These are phyloP conservation scores for Talaromyces sp. DNA, from an alignment of 2,329 filamentous ascomycete genomes.

Conservation along the genomic window DNA sequence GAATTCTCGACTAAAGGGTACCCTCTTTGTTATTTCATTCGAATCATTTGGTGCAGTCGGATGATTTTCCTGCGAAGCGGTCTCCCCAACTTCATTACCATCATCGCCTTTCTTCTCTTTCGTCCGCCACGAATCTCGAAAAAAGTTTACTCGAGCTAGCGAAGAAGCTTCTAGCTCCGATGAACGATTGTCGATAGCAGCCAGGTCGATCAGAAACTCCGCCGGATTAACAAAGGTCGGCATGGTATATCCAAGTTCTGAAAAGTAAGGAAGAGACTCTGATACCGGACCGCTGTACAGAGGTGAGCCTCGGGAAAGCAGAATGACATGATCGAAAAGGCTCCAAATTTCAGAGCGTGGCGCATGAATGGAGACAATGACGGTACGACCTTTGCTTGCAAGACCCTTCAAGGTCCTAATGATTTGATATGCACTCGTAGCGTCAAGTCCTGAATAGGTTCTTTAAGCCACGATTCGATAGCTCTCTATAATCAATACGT, in stretches of 20 bases:
- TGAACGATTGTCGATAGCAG: slow-evolving; percentile 69
- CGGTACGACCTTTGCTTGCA: slow-evolving; percentile 64
- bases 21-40: slow-evolving; percentile 39
- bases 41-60: background rate
- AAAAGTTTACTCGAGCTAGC: slow-evolving; percentile 55
- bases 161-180: slow-evolving; percentile 62
- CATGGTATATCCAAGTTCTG: slow-evolving; percentile 56
- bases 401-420: slow-evolving; percentile 67
- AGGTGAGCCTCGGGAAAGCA: slow-evolving; percentile 64
- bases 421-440: slow-evolving; percentile 72
- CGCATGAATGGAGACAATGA: slow-evolving; percentile 73
- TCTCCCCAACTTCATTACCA: slow-evolving; percentile 3
- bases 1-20: slow-evolving; percentile 61
- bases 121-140: slow-evolving; percentile 59
- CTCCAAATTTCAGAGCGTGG: slow-evolving; percentile 77
- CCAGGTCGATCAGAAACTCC: slow-evolving; percentile 71
- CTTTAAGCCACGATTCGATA: background rate
- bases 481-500: slow-evolving; percentile 2
- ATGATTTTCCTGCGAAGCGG: background rate
- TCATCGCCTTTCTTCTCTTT: background rate
- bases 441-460: slow-evolving; percentile 54
- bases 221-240: slow-evolving; percentile 74
- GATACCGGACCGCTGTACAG: slow-evolving; percentile 63
- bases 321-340: slow-evolving; percentile 68
- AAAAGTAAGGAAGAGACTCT: slow-evolving; percentile 64